Conservation (phyloP, 192 early-diverging fungal species). For the Mortierella hygrophila region DNA sequence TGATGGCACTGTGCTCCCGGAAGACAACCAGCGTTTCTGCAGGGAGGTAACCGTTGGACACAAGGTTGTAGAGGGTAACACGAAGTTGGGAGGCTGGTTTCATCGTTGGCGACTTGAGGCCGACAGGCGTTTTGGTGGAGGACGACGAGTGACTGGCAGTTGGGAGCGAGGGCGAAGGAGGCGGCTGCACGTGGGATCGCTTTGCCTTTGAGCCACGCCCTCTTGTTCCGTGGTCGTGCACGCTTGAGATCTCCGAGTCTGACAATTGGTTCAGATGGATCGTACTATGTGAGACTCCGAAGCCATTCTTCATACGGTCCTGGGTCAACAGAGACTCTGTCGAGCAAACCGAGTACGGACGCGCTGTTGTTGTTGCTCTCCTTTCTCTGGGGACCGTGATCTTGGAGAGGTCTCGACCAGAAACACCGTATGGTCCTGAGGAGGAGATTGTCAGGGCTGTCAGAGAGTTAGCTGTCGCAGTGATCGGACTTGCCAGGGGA, state of each 20-base stretch:
- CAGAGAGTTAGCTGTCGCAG: conserved; percentile 38
- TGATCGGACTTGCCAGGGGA: conserved; percentile 42
- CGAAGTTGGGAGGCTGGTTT: conserved; percentile 36
- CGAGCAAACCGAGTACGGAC: conserved; percentile 31
- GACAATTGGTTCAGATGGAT: conserved; percentile 11
- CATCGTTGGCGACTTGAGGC: conserved; percentile 14
- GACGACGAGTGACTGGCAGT: neutral
- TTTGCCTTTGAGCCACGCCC: neutral
- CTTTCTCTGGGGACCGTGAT: conserved; percentile 36
- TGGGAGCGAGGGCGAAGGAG: neutral
- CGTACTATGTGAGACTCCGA: conserved; percentile 14
- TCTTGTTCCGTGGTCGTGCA: neutral
- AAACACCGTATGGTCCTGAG: neutral
- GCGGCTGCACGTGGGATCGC: neutral
- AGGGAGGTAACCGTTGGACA: conserved; percentile 51
- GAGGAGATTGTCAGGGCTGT: conserved; percentile 37
- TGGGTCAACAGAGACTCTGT: conserved; percentile 22
- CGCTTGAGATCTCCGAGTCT: conserved; percentile 32
- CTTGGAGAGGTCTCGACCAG: conserved; percentile 26
- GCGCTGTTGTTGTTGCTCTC: conserved; percentile 5
- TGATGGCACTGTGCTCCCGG: conserved; percentile 45
- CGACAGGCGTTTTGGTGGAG: conserved; percentile 3
- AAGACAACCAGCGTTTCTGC: conserved; percentile 42
- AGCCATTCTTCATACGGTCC: neutral
- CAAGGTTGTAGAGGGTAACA: conserved; percentile 47